Evolutionary conservation across 2,329 filamentous ascomycete genomes (phyloP).

Genomic region (Microdochium bolleyi): DNA sequence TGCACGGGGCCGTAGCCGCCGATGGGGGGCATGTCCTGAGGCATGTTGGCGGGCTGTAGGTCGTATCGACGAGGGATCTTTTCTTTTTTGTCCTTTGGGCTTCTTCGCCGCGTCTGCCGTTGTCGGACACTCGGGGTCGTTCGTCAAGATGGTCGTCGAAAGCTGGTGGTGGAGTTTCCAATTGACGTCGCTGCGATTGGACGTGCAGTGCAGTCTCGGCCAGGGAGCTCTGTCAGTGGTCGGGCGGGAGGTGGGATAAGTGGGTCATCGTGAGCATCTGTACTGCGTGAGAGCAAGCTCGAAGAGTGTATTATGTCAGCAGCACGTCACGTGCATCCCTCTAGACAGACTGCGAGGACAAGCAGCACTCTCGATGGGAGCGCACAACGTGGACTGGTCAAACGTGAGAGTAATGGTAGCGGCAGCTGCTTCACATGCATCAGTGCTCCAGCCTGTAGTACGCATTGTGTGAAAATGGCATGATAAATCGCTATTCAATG

Average conservation of each 20-base stretch:
- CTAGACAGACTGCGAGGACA: too few species aligned
- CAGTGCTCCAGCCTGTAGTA: background rate
- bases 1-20: slow-evolving; percentile 96
- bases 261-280: background rate
- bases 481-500: background rate
- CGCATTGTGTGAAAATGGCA: background rate
- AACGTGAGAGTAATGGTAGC: too few species aligned
- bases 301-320: background rate
- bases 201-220: background rate
- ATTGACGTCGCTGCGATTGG: slow-evolving; percentile 1
- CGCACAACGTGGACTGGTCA: too few species aligned
- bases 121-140: background rate
- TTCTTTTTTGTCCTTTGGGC: background rate
- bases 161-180: background rate
- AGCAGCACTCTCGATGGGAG: too few species aligned
- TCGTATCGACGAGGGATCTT: too few species aligned
- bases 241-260: background rate
- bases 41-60: slow-evolving; percentile 53
- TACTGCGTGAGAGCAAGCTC: background rate
- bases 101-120: background rate
- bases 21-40: slow-evolving; percentile 92
- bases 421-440: too few species aligned
- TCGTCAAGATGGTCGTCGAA: background rate
- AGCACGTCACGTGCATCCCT: background rate
- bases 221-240: background rate